Evolutionary conservation across 352 stramenopile genomes (phyloP).

Genomic region (Saprolegnia parasitica): DNA sequence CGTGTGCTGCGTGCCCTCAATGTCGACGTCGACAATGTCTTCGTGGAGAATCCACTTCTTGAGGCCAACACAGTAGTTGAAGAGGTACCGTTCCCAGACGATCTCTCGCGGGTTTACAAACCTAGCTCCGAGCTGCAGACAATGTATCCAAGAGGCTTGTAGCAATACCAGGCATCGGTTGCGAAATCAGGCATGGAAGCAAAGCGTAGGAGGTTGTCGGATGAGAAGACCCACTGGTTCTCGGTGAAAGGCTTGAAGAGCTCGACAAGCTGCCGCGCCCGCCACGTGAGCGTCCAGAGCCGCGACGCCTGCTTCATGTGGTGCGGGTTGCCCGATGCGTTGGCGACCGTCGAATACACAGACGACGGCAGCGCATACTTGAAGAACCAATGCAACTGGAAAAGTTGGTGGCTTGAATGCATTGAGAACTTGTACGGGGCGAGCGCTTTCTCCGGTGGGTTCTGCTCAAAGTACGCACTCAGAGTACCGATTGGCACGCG

Average conservation of each 20-base stretch:
- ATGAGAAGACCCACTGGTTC: constrained; percentile 78
- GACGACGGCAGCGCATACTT: constrained; percentile 74
- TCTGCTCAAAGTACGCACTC: constrained; percentile 66
- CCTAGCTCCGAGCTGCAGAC: constrained; percentile 21
- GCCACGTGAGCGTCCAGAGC: constrained; percentile 73
- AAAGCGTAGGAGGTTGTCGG: constrained; percentile 39
- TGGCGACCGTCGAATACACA: constrained; percentile 70
- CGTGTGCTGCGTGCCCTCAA: constrained; percentile 73
- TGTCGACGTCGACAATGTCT: constrained; percentile 77
- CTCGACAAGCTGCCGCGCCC: constrained; percentile 65
- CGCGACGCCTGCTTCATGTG: constrained; percentile 64
- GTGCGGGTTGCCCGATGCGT: constrained; percentile 50
- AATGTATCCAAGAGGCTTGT: not conserved
- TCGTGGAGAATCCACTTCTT: constrained; percentile 82
- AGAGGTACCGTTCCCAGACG: constrained; percentile 79
- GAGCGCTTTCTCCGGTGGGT: constrained; percentile 46
- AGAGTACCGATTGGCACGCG: constrained; percentile 57
- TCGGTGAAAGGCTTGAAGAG: constrained; percentile 85
- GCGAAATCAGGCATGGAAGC: constrained; percentile 13
- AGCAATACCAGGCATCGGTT: constrained; percentile 10
- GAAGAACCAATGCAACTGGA: constrained; percentile 80
- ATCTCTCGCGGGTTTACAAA: constrained; percentile 72
- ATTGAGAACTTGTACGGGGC: constrained; percentile 69
- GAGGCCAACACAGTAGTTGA: constrained; percentile 79
- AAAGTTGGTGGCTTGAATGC: constrained; percentile 73